Conservation (phyloP, 257 asterid species). For the Penstemon davidsonii region DNA sequence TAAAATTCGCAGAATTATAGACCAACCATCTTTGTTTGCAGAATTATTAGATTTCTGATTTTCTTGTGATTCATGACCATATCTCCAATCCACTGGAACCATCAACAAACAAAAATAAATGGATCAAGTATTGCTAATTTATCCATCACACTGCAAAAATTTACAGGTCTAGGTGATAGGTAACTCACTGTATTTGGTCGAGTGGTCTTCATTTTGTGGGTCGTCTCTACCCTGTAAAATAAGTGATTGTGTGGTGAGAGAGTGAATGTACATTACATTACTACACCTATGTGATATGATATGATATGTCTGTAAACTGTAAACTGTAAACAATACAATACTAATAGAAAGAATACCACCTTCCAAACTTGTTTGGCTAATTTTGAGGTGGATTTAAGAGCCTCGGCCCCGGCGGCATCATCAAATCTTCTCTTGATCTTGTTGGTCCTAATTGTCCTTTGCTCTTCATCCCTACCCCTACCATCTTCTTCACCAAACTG, state of each 20-base stretch:
- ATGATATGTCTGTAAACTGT: not conserved
- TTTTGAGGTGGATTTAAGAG: slow-evolving; percentile 29
- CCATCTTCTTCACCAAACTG: not conserved
- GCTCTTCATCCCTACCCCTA: slow-evolving; percentile 29
- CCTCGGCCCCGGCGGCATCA: not conserved
- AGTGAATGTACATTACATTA: not conserved
- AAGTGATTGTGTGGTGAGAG: too few species aligned
- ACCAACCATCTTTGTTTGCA: slow-evolving; percentile 1
- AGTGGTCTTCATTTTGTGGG: slow-evolving; percentile 25
- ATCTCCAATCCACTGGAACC: slow-evolving; percentile 14
- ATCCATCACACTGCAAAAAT: not conserved
- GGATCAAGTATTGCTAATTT: not conserved
- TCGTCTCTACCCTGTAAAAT: slow-evolving; percentile 42
- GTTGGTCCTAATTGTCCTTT: slow-evolving; percentile 21
- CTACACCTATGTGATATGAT: not conserved
- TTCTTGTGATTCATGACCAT: not conserved
- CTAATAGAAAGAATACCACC: slow-evolving; percentile 23
- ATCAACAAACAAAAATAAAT: not conserved
- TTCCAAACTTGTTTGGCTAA: slow-evolving; percentile 53
- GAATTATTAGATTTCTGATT: not conserved
- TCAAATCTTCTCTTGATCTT: slow-evolving; percentile 46
- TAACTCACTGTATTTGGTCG: slow-evolving; percentile 37
- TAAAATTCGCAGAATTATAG: not conserved
- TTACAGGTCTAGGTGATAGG: slow-evolving; percentile 7
- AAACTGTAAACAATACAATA: not conserved